phyloP scores from a whole-genome alignment of 1,139 yeast species.

The Yamadazyma songkhlaensis region DNA sequence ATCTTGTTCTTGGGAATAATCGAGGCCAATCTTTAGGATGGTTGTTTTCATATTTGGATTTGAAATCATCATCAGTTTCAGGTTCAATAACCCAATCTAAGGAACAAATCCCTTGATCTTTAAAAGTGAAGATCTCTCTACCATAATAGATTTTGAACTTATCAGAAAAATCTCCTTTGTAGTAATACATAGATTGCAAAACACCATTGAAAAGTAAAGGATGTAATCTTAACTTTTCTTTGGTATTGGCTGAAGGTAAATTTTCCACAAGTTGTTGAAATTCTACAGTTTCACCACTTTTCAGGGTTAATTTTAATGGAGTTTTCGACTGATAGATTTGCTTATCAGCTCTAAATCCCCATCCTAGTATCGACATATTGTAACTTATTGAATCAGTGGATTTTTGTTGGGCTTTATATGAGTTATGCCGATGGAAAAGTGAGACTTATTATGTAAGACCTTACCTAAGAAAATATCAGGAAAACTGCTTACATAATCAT shows the following conservation, averaged over 20 bases:
- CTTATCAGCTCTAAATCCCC: slow-evolving; percentile 43
- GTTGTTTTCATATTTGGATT: slow-evolving; percentile 46
- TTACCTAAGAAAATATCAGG: too few relatives aligned
- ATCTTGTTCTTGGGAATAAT: slow-evolving; percentile 76
- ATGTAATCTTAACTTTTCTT: slow-evolving; percentile 49
- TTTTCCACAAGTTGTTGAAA: slow-evolving; percentile 23
- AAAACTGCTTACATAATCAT: too few relatives aligned
- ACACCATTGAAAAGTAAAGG: slow-evolving; percentile 72
- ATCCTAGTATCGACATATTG: slow-evolving; percentile 17
- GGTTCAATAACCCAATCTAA: slow-evolving; percentile 73
- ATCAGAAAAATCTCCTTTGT: slow-evolving; percentile 51
- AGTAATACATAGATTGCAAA: slow-evolving; percentile 70
- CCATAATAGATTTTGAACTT: slow-evolving; percentile 68
- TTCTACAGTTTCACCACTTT: slow-evolving; percentile 14
- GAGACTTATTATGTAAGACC: too few relatives aligned
- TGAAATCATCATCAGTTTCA: slow-evolving; percentile 45
- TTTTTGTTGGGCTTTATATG: too few relatives aligned
- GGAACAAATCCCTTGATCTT: slow-evolving; percentile 68
- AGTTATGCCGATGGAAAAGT: too few relatives aligned
- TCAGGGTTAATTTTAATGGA: slow-evolving; percentile 19
- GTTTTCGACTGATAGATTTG: slow-evolving; percentile 24
- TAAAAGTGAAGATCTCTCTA: slow-evolving; percentile 60
- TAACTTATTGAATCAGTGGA: neutral
- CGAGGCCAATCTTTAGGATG: slow-evolving; percentile 71
- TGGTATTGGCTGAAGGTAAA: slow-evolving; percentile 25